Base-by-base conservation (phyloP, 495 filamentous ascomycete genomes). In the Penicillium coprophilum region DNA sequence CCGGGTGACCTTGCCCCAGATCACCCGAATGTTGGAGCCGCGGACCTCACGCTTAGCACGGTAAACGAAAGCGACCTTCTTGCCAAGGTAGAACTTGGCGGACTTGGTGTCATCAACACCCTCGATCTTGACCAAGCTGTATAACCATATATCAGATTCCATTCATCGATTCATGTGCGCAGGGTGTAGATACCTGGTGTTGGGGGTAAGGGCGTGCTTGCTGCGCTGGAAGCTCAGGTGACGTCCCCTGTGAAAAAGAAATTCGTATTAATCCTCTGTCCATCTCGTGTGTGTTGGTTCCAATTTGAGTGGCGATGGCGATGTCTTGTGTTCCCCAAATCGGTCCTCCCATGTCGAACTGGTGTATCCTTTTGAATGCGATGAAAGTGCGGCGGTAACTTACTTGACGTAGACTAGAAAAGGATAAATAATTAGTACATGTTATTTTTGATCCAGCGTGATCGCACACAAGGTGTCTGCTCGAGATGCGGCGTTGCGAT, bases 1-100 rank as follows among this genome's bases (percentile, higher is more conserved):
- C 68, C 90, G 84, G 69, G 92, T 96, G 69, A 97, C 85, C 83
- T 96, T 97, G 78, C 95, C 95, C 94, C 95, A 98, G 80, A 97
- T 97, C 60, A 97, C 92, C 71, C 92, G 82, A 76, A 97, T 92
- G 85, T 97, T 96, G 73, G 91, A 91, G 71, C 94, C 94, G 66
- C 91, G 90, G 65, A 92, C 81, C 81, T 96, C 91, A 78, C 84
- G 87, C 80, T 89, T 85, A 58, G 87, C 94, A 63, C 92, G 89
- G 82, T 97, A 97, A 76, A 98, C 92, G 75, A 91, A 97, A 66
- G 93, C 93, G 71, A 96, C 84, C 78, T 88, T 91, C 86, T 98
- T 97, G 81, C 94, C 93, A 50, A 89, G 80, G 80, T 92, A 92
- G 83, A 92, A 93, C 75, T 82, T 86, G 72, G 94, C 94, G 70